Base-by-base conservation (phyloP, 2,329 filamentous ascomycete species). In the Neonectria coccinea region DNA sequence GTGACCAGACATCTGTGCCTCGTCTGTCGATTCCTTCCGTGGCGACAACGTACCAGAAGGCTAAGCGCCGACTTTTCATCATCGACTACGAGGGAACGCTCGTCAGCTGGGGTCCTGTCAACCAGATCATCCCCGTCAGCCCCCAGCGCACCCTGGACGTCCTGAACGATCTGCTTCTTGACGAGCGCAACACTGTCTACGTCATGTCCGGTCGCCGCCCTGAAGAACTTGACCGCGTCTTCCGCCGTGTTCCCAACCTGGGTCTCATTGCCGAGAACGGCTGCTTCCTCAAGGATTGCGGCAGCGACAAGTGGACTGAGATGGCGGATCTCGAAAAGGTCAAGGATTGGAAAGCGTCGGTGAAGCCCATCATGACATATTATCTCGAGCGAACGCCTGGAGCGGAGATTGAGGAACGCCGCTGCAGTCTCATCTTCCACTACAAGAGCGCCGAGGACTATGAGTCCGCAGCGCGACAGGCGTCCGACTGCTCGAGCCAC, bases 181-280 rank as follows among this genome's bases (percentile, higher is more conserved):
- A 97, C 73, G 88, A 90, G 22, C 88, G 87, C 66, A 98, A 98
- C 74, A 89, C 89, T 1, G 91, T 98, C 27, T 98, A 97, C 73
- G 90, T 98, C 69, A 98, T 97, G 93, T 97, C 93, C 59, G 91
- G 92, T 9, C 90, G 93, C 36, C 92, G 90, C 70, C 92, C 94
- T 0, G 92, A 97, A 72, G 94, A 97, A 74, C 89, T 97, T 36
- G 93, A 97, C 70, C 88, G 91, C 5, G 84, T 97, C 1, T 97
- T 98, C 84, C 90, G 90, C 56, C 88, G 91, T 25, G 91, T 97
- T 1, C 91, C 92, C 5, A 91, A 91, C 65, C 82, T 97, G 3
- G 96, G 96, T 3, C 84, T 98, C 5, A 97, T 98, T 68, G 95
- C 95, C 0, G 95, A 98, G 80, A 97, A 97, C 69, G 95, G 95